Conservation (phyloP, 2,329 filamentous ascomycete genomes). For the Ascomycota sp. region DNA sequence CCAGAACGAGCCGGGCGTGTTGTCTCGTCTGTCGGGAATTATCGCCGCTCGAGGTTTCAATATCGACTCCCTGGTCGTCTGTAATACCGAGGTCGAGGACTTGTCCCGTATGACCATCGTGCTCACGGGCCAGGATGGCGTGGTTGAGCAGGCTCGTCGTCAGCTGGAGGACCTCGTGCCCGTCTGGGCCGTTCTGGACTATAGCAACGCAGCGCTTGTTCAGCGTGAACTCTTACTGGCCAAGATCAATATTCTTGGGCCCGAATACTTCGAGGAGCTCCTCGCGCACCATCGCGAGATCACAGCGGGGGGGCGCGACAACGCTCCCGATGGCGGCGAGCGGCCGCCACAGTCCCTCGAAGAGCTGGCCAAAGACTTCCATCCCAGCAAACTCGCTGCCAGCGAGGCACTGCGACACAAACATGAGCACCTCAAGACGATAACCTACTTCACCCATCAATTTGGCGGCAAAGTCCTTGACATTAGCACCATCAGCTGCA, state of each 20-base stretch:
- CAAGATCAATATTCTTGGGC: conserved; percentile 89
- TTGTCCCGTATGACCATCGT: conserved; percentile 98
- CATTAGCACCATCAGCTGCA: conserved; percentile 95
- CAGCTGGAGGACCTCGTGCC: conserved; percentile 93
- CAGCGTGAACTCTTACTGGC: conserved; percentile 88
- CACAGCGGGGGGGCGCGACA: conserved; percentile 20
- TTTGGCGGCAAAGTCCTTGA: conserved; percentile 95
- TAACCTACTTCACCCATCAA: conserved; percentile 90
- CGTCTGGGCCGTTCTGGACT: conserved; percentile 95
- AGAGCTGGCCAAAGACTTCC: conserved; percentile 45
- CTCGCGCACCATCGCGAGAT: conserved; percentile 91
- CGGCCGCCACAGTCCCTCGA: conserved; percentile 20
- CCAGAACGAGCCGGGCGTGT: conserved; percentile 93
- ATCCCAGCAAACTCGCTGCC: conserved; percentile 65
- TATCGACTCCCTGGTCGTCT: conserved; percentile 94
- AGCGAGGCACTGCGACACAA: conserved; percentile 87
- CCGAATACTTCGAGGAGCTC: conserved; percentile 95
- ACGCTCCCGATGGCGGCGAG: conserved; percentile 13
- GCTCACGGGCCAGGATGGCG: conserved; percentile 81
- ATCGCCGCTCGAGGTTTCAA: conserved; percentile 93
- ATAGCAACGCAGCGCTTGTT: conserved; percentile 76
- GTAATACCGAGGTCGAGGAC: conserved; percentile 91
- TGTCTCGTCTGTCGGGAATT: conserved; percentile 90
- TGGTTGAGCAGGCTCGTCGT: conserved; percentile 86
- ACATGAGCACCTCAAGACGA: conserved; percentile 87